phyloP scores from a whole-genome alignment of 176 grass and related monocot genomes.

The Ampelocalamus luodianensis region DNA sequence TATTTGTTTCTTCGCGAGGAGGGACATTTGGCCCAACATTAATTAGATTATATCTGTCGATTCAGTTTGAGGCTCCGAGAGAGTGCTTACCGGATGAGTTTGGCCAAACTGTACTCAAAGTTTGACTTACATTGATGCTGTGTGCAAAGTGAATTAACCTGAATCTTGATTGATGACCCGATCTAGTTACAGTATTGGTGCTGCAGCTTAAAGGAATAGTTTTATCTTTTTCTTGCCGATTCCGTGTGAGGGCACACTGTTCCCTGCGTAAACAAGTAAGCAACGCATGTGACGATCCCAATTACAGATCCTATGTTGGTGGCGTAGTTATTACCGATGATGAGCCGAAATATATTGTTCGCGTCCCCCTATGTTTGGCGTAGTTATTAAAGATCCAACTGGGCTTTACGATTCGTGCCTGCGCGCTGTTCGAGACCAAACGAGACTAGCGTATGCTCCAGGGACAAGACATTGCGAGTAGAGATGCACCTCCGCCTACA shows the following conservation, averaged over 20 bases:
- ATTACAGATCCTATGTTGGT: no score
- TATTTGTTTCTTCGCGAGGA: no score
- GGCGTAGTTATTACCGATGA: no score
- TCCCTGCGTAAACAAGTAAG: not conserved
- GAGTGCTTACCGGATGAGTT: not conserved
- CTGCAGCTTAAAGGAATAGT: not conserved
- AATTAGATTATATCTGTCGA: not conserved
- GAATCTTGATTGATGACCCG: slow-evolving; percentile 16
- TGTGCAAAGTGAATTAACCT: not conserved
- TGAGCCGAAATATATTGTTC: no score
- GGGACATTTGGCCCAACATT: no score
- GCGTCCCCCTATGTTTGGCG: no score
- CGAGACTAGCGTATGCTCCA: no score
- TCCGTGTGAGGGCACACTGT: not conserved
- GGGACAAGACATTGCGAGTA: no score
- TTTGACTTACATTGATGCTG: not conserved
- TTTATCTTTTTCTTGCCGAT: not conserved
- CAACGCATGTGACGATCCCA: not conserved
- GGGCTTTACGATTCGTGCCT: not conserved
- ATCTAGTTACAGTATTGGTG: slow-evolving; percentile 13
- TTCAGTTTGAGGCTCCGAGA: not conserved
- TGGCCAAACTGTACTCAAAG: not conserved
- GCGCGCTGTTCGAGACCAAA: not conserved
- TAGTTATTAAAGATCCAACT: not conserved
- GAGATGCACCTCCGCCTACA: not conserved